Evolutionary conservation across 257 asterid species (phyloP).

Genomic region (Paraleonurus japonicus): DNA sequence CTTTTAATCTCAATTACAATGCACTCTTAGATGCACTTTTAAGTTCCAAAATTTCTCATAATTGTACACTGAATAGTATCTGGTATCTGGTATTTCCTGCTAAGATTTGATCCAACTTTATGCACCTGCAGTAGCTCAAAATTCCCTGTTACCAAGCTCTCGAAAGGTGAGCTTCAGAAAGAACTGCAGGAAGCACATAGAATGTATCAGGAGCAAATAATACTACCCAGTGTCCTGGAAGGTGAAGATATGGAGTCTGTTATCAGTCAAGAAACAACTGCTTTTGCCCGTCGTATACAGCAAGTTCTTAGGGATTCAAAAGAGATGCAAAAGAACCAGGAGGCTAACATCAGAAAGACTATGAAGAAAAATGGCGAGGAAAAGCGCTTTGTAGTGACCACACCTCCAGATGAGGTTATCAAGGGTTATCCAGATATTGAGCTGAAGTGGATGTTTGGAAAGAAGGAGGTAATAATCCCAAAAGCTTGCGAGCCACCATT

Average conservation of each 20-base stretch:
- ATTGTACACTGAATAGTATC: conserved; percentile 23
- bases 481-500: conserved; percentile 62
- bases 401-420: conserved; percentile 82
- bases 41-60: conserved; percentile 23
- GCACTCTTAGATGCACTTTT: conserved; percentile 25
- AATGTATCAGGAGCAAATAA: conserved; percentile 61
- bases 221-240: conserved; percentile 55
- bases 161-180: conserved; percentile 72
- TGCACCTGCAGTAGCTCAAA: conserved; percentile 47
- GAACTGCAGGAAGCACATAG: conserved; percentile 78
- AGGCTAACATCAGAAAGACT: conserved; percentile 56
- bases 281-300: conserved; percentile 57
- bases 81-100: conserved; percentile 24
- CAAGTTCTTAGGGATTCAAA: conserved; percentile 66
- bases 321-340: conserved; percentile 75
- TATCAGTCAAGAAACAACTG: conserved; percentile 44
- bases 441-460: conserved; percentile 93
- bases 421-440: conserved; percentile 90
- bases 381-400: conserved; percentile 60
- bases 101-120: conserved; percentile 23
- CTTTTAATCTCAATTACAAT: conserved; percentile 21
- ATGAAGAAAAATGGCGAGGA: conserved; percentile 79
- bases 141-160: conserved; percentile 61
- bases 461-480: conserved; percentile 70
- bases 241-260: conserved; percentile 51